Conservation (phyloP, 1,284 basidiomycete species). For the Ganoderma sinense region DNA sequence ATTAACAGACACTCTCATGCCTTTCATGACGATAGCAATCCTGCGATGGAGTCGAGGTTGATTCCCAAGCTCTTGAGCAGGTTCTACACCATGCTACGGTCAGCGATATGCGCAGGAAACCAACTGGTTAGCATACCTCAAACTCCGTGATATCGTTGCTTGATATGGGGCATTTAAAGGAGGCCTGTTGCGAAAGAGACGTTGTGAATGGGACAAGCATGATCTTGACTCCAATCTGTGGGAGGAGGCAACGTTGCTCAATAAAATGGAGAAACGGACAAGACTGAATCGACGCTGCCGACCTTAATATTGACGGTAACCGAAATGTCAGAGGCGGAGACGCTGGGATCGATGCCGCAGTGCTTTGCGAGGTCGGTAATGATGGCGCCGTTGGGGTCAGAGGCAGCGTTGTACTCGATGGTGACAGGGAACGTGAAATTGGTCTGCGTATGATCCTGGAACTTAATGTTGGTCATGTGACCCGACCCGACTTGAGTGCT, state of each 20-base stretch:
- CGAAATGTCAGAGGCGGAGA: conserved; percentile 56
- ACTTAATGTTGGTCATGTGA: conserved; percentile 63
- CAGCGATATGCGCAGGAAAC: not conserved
- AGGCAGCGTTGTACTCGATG: conserved; percentile 70
- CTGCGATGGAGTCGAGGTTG: conserved; percentile 19
- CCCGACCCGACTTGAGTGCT: conserved; percentile 78
- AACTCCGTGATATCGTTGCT: conserved; percentile 40
- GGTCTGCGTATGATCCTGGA: conserved; percentile 70
- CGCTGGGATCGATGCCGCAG: conserved; percentile 67
- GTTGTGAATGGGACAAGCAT: conserved; percentile 75
- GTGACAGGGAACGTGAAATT: conserved; percentile 86
- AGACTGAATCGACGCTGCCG: conserved; percentile 13
- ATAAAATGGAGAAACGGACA: not conserved
- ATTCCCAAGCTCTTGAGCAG: conserved; percentile 26
- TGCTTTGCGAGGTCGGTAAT: conserved; percentile 71
- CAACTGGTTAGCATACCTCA: conserved; percentile 37
- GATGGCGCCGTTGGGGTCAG: conserved; percentile 67
- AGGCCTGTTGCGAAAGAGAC: conserved; percentile 69
- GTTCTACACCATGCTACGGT: conserved; percentile 4
- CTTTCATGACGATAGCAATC: conserved; percentile 11
- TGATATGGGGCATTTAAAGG: conserved; percentile 71
- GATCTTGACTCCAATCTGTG: conserved; percentile 67
- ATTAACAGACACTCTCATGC: conserved; percentile 3
- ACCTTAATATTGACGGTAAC: conserved; percentile 79
- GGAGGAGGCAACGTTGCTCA: conserved; percentile 3